Evolutionary conservation across 495 filamentous ascomycete genomes (phyloP).

Genomic region (Xylaria cubensis): DNA sequence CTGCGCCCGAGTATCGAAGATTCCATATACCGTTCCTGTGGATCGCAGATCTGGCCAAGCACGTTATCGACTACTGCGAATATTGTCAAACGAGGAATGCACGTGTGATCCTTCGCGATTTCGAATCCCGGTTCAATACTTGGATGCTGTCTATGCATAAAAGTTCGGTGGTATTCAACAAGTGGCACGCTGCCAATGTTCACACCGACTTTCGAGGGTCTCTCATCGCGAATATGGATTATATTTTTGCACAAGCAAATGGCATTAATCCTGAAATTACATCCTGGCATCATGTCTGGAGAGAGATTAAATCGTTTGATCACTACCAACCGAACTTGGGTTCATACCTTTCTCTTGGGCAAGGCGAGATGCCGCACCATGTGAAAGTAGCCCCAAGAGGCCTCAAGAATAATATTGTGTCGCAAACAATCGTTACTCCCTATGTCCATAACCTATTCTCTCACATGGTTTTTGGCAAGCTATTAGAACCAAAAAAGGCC

Average conservation of each 20-base stretch:
- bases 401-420: constrained; percentile 26
- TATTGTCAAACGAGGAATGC: constrained; percentile 35
- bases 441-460: constrained; percentile 69
- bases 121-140: constrained; percentile 57
- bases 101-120: constrained; percentile 56
- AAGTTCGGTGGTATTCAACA: constrained; percentile 41
- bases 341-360: not conserved
- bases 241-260: constrained; percentile 67
- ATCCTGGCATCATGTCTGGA: constrained; percentile 32
- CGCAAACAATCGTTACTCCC: constrained; percentile 69
- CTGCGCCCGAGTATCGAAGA: constrained; percentile 61
- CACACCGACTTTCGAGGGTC: constrained; percentile 63
- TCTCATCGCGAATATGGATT: constrained; percentile 62
- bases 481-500: constrained; percentile 43
- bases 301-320: constrained; percentile 25
- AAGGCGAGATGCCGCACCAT: not conserved
- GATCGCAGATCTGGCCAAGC: constrained; percentile 70
- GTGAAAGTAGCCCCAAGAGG: not conserved
- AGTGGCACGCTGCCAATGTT: constrained; percentile 58
- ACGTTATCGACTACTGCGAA: constrained; percentile 68
- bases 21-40: constrained; percentile 69
- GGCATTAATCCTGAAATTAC: constrained; percentile 41
- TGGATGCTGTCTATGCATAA: constrained; percentile 60
- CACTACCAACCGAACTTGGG: constrained; percentile 33
- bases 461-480: constrained; percentile 63